These are phyloP conservation scores for Marasmius fiardii DNA, from an alignment of 1,284 basidiomycete species.

Conservation along the genomic window DNA sequence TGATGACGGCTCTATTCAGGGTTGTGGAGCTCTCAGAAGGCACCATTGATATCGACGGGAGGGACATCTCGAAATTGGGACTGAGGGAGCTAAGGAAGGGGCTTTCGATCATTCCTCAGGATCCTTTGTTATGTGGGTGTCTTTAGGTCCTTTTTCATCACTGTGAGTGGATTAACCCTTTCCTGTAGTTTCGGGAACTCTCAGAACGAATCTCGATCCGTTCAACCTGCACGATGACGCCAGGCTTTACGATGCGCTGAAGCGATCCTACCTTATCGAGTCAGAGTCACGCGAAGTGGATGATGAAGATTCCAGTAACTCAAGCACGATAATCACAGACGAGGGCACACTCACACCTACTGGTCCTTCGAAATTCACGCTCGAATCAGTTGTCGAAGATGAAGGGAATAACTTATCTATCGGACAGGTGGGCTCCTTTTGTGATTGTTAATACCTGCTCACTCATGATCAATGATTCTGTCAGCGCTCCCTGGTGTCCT, in stretches of 20 bases:
- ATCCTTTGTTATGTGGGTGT: constrained; percentile 49
- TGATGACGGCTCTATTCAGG: constrained; percentile 44
- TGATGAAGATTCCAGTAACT: too few relatives aligned
- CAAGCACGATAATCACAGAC: constrained; percentile 15
- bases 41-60: constrained; percentile 60
- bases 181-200: constrained; percentile 64
- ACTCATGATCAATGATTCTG: constrained; percentile 2
- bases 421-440: constrained; percentile 45
- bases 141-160: constrained; percentile 3
- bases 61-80: constrained; percentile 68
- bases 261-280: constrained; percentile 74
- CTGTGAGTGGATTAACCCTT: constrained; percentile 14
- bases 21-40: constrained; percentile 66
- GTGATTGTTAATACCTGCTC: neutral
- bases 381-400: constrained; percentile 81
- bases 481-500: constrained; percentile 74
- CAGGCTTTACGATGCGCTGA: constrained; percentile 79
- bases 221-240: constrained; percentile 75
- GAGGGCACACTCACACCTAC: constrained; percentile 30
- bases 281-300: constrained; percentile 28
- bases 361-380: constrained; percentile 56
- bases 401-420: constrained; percentile 84
- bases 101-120: constrained; percentile 90
- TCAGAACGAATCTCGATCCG: constrained; percentile 81
- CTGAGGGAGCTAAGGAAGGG: constrained; percentile 61